These are phyloP conservation scores for Nemania diffusa DNA, from an alignment of 2,329 filamentous ascomycete genomes.

Conservation along the genomic window DNA sequence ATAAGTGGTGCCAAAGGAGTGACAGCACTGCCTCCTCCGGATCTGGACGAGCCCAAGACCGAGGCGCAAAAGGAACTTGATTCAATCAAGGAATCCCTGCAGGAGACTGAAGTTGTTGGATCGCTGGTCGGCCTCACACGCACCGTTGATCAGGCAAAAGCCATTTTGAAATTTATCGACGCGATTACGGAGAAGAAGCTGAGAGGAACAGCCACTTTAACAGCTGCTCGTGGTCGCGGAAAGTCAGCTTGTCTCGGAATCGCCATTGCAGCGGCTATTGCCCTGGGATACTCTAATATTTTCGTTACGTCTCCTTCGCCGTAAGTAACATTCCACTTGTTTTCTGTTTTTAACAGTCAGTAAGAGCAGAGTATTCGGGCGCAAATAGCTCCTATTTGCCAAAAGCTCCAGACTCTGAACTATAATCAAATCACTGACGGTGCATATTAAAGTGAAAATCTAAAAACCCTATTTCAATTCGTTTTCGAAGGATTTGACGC, in stretches of 20 bases:
- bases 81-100: conserved; percentile 85
- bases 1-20: conserved; percentile 96
- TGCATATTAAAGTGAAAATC: conserved; percentile 70
- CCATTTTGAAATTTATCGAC: conserved; percentile 95
- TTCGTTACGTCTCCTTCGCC: conserved; percentile 80
- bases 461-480: conserved; percentile 98
- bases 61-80: conserved; percentile 80
- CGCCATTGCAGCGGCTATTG: conserved; percentile 91
- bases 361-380: conserved; percentile 74
- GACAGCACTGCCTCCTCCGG: conserved; percentile 79
- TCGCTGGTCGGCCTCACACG: conserved; percentile 84
- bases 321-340: conserved; percentile 24
- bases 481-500: conserved; percentile 98
- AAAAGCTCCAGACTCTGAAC: neutral
- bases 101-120: conserved; percentile 87
- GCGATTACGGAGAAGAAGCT: conserved; percentile 96
- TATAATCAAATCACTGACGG: conserved; percentile 11
- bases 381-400: neutral
- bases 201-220: conserved; percentile 91
- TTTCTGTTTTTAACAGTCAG: neutral
- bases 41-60: conserved; percentile 77
- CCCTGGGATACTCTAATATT: conserved; percentile 98
- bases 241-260: conserved; percentile 97
- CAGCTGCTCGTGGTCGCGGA: conserved; percentile 91
- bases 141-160: conserved; percentile 96